A percentile compares a stretch with the other conserved stretches of the same genome.
phyloP scores from a whole-genome alignment of 768 basidiomycete species.

The Termitomyces titanicus region DNA sequence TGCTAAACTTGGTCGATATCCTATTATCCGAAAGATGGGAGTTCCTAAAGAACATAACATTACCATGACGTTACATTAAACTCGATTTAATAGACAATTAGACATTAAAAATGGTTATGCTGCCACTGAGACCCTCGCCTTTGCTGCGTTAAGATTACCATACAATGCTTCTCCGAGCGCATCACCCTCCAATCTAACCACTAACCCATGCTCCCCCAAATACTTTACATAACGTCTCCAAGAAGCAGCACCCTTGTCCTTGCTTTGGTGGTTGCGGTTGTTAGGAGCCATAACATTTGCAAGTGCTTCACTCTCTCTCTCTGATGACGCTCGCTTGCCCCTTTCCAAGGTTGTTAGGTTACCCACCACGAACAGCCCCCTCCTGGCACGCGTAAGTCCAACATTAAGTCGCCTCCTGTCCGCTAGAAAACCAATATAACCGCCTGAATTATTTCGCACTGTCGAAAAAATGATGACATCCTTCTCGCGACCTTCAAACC shows the following conservation, averaged over 20 bases:
- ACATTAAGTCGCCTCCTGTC: slow-evolving; percentile 87
- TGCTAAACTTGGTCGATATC: neutral
- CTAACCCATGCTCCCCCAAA: slow-evolving; percentile 47
- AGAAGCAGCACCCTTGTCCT: slow-evolving; percentile 43
- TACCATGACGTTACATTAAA: neutral
- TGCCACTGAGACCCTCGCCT: neutral
- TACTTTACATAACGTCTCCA: slow-evolving; percentile 64
- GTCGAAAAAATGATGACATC: slow-evolving; percentile 91
- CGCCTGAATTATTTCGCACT: slow-evolving; percentile 74
- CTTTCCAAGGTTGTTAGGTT: slow-evolving; percentile 61
- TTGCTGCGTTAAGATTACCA: slow-evolving; percentile 29
- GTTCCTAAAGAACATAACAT: neutral
- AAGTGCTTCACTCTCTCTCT: slow-evolving; percentile 13
- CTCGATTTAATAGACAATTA: neutral
- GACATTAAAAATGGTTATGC: slow-evolving; percentile 1
- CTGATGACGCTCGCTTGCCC: slow-evolving; percentile 31
- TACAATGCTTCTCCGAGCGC: slow-evolving; percentile 40
- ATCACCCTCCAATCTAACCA: slow-evolving; percentile 43
- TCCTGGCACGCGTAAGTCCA: slow-evolving; percentile 83
- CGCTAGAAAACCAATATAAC: slow-evolving; percentile 85
- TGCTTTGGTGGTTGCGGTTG: slow-evolving; percentile 10
- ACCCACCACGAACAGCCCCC: slow-evolving; percentile 81
- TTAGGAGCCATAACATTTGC: neutral
- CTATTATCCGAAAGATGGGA: neutral
- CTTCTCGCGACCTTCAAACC: slow-evolving; percentile 93